These are phyloP conservation scores for Oryza nivara DNA, from an alignment of 176 grass and related monocot species.

Conservation along the genomic window DNA sequence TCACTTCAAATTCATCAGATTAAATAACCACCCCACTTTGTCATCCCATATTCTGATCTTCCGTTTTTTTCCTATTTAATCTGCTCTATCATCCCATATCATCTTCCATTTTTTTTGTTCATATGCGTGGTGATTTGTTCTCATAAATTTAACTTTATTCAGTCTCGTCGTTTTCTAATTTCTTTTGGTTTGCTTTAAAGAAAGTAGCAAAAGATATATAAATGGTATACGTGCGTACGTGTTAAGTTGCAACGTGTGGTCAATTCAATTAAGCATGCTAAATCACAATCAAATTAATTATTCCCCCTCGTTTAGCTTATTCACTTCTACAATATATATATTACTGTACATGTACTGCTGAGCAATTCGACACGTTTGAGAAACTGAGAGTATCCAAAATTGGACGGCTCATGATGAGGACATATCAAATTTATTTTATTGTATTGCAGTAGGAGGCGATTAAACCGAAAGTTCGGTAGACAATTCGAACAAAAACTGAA, in stretches of 20 bases:
- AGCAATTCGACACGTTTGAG: slow-evolving; percentile 19
- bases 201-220: background rate
- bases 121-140: background rate
- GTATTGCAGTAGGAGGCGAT: background rate
- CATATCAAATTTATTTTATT: too few species aligned
- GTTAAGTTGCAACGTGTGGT: background rate
- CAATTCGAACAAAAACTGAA: background rate
- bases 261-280: background rate
- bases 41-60: slow-evolving; percentile 2
- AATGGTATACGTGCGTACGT: background rate
- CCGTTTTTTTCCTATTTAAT: background rate
- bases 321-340: background rate
- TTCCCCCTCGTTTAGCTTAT: slow-evolving; percentile 11
- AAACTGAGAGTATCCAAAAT: background rate
- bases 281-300: slow-evolving; percentile 34
- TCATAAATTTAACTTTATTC: background rate
- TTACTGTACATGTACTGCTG: background rate
- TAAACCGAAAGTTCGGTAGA: background rate
- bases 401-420: background rate
- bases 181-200: slow-evolving; percentile 14
- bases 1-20: background rate
- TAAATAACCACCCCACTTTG: background rate
- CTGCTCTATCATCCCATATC: background rate
- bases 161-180: slow-evolving; percentile 39
- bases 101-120: background rate